phyloP scores from a whole-genome alignment of 257 asterid species.

The Solanum rostratum region DNA sequence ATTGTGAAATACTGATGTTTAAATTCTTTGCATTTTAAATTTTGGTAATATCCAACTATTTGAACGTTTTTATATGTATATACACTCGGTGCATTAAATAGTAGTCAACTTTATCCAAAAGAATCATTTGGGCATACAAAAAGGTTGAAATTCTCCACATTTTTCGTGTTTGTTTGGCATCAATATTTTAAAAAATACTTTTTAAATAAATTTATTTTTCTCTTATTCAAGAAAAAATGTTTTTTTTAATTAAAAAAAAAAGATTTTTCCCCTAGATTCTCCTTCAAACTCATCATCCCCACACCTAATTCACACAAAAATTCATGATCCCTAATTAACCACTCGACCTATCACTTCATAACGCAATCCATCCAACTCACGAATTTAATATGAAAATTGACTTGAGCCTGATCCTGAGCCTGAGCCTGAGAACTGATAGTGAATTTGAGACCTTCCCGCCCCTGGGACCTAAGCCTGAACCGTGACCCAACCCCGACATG shows the following conservation, averaged over 20 bases:
- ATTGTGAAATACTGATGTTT: background rate
- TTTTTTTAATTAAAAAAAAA: too few relatives aligned
- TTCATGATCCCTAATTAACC: background rate
- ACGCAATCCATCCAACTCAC: too few relatives aligned
- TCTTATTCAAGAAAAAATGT: background rate
- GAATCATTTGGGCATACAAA: too few relatives aligned
- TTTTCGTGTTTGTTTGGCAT: background rate
- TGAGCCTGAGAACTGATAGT: too few relatives aligned
- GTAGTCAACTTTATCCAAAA: background rate
- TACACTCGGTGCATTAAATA: background rate
- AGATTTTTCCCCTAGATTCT: background rate
- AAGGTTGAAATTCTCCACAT: too few relatives aligned
- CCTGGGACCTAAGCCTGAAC: background rate
- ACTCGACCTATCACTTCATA: background rate
- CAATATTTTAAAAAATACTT: background rate
- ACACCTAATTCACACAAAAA: too few relatives aligned
- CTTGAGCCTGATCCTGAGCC: too few relatives aligned
- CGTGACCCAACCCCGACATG: background rate
- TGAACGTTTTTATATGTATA: background rate
- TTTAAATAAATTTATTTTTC: too few relatives aligned
- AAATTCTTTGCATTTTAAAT: background rate
- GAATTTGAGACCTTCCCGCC: background rate
- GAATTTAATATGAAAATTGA: too few relatives aligned
- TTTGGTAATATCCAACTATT: background rate
- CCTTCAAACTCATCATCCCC: background rate